Evolutionary conservation across 73 alveolate genomes (phyloP).

Genomic region (Symbiodinium pilosum): DNA sequence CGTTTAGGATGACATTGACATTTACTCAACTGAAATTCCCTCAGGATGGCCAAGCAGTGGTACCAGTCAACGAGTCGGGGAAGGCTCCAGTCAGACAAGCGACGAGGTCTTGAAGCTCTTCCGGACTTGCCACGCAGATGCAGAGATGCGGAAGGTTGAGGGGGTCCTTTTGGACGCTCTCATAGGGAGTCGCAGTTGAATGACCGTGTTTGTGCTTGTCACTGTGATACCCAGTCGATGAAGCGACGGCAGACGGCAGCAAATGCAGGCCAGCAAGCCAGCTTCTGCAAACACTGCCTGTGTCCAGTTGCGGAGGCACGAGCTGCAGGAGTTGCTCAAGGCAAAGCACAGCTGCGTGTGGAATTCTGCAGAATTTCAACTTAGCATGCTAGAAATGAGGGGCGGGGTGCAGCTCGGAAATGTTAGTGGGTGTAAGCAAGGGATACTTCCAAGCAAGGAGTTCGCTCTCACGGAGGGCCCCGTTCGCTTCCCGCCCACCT

Average conservation of each 20-base stretch:
- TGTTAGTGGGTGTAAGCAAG: too few relatives aligned
- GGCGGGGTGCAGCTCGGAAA: too few relatives aligned
- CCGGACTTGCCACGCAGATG: background rate
- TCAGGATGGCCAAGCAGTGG: too few relatives aligned
- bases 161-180: background rate
- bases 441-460: too few relatives aligned
- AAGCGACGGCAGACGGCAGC: background rate
- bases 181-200: background rate
- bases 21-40: too few relatives aligned
- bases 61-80: constrained; percentile 5
- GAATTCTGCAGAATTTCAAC: too few relatives aligned
- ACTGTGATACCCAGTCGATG: background rate
- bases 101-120: constrained; percentile 50
- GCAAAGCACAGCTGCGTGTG: too few relatives aligned
- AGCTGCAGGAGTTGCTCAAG: constrained; percentile 60
- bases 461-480: constrained; percentile 66
- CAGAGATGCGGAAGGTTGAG: background rate
- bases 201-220: background rate
- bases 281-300: too few relatives aligned
- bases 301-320: background rate
- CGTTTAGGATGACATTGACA: too few relatives aligned
- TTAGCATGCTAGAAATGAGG: too few relatives aligned
- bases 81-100: constrained; percentile 3
- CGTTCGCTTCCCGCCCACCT: constrained; percentile 63
- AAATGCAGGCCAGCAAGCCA: background rate